Evolutionary conservation across 2,329 filamentous ascomycete genomes (phyloP).

Genomic region (Pezicula rhizophila): DNA sequence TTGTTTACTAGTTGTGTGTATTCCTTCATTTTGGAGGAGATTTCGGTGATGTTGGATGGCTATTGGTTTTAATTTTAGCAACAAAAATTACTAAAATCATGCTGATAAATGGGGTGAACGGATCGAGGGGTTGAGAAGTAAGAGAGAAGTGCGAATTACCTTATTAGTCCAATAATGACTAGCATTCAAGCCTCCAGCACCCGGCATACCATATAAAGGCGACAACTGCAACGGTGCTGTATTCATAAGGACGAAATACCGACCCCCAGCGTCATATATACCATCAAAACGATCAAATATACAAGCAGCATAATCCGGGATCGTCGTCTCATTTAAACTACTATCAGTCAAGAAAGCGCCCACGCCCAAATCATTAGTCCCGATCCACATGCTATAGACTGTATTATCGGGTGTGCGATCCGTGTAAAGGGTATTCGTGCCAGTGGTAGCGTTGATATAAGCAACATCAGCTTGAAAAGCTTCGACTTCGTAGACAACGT

Average conservation of each 20-base stretch:
- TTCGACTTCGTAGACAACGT: slow-evolving; percentile 54
- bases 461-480: slow-evolving; percentile 46
- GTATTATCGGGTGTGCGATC: slow-evolving; percentile 49
- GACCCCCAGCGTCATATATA: slow-evolving; percentile 59
- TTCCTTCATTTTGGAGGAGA: slow-evolving; percentile 41
- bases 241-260: slow-evolving; percentile 70
- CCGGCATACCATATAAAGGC: slow-evolving; percentile 55
- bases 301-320: slow-evolving; percentile 62
- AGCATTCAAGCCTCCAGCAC: slow-evolving; percentile 35
- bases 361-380: slow-evolving; percentile 71
- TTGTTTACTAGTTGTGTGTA: slow-evolving; percentile 45
- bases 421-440: slow-evolving; percentile 35
- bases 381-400: slow-evolving; percentile 73
- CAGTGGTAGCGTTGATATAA: slow-evolving; percentile 24
- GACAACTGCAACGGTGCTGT: slow-evolving; percentile 59
- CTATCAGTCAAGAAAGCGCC: slow-evolving; percentile 60
- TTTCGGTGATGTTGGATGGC: slow-evolving; percentile 41
- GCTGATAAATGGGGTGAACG: neutral
- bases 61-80: slow-evolving; percentile 31
- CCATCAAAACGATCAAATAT: slow-evolving; percentile 56
- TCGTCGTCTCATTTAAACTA: slow-evolving; percentile 49
- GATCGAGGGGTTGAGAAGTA: neutral
- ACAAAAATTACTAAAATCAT: neutral
- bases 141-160: slow-evolving; percentile 7
- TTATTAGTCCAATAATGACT: slow-evolving; percentile 39